phyloP scores from a whole-genome alignment of 805 yeast species.

The Lachancea cidri region DNA sequence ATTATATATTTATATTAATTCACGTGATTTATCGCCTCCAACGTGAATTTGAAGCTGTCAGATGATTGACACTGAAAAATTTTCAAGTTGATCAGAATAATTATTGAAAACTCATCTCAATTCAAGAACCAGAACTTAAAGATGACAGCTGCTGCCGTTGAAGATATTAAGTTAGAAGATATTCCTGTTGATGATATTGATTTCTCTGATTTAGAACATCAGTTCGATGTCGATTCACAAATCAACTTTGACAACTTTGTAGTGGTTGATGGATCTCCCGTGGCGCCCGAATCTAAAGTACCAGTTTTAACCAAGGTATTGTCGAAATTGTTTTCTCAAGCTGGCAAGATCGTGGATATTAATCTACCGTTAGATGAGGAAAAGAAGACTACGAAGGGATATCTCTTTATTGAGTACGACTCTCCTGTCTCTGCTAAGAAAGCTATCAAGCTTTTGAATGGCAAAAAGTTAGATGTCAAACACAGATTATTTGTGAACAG shows the following conservation, averaged over 20 bases:
- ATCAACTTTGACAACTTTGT: constrained; percentile 68
- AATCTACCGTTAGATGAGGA: constrained; percentile 69
- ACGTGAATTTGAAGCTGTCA: not conserved
- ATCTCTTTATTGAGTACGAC: constrained; percentile 76
- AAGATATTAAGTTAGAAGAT: constrained; percentile 39
- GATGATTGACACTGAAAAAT: not conserved
- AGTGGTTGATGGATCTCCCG: constrained; percentile 92
- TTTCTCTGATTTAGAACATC: constrained; percentile 78
- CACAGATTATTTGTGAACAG: constrained; percentile 85
- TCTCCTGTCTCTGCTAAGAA: constrained; percentile 61
- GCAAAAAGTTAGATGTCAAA: constrained; percentile 88
- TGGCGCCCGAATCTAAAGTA: constrained; percentile 85
- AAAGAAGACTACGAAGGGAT: constrained; percentile 79
- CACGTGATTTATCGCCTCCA: not conserved
- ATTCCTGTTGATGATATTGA: constrained; percentile 62
- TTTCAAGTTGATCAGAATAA: not conserved
- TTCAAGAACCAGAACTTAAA: not conserved
- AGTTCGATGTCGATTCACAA: constrained; percentile 54
- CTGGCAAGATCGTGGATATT: constrained; percentile 74
- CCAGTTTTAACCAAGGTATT: constrained; percentile 81
- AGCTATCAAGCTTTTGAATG: constrained; percentile 76
- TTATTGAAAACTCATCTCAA: too few relatives aligned
- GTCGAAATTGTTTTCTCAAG: constrained; percentile 68
- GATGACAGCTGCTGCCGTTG: constrained; percentile 25
- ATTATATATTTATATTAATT: too few relatives aligned